Conservation (phyloP, 192 early-diverging fungal genomes). For the Backusella parvicylindrica region DNA sequence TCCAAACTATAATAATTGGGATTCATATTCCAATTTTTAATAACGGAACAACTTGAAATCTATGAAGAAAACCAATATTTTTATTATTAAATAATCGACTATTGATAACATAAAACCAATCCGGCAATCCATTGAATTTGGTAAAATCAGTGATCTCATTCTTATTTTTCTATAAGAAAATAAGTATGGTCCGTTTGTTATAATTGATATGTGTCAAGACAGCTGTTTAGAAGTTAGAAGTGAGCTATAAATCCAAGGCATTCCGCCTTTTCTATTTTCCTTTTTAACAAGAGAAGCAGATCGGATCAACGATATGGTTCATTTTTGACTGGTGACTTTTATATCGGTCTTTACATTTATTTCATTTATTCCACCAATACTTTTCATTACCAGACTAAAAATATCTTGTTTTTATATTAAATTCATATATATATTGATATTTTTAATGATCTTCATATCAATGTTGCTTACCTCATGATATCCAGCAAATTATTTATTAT, state of each 20-base stretch:
- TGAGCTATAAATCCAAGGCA: neutral
- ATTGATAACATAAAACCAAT: neutral
- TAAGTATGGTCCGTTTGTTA: neutral
- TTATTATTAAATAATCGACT: neutral
- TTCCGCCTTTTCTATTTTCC: neutral
- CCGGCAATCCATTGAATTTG: neutral
- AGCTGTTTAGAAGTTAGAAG: neutral
- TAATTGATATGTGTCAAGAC: neutral
- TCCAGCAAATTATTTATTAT: neutral
- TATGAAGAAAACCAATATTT: neutral
- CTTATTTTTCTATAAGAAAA: neutral
- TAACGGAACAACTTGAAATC: neutral
- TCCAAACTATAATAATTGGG: neutral
- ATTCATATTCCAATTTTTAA: neutral
- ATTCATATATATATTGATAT: neutral
- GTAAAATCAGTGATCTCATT: neutral
- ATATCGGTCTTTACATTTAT: neutral
- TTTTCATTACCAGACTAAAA: neutral
- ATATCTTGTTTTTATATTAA: neutral
- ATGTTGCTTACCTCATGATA: neutral
- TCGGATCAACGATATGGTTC: neutral
- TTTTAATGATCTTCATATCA: neutral
- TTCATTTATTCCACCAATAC: neutral
- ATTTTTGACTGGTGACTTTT: neutral
- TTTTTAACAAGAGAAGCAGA: neutral